Evolutionary conservation across 768 basidiomycete species (phyloP).

Genomic region (Suillus decipiens): DNA sequence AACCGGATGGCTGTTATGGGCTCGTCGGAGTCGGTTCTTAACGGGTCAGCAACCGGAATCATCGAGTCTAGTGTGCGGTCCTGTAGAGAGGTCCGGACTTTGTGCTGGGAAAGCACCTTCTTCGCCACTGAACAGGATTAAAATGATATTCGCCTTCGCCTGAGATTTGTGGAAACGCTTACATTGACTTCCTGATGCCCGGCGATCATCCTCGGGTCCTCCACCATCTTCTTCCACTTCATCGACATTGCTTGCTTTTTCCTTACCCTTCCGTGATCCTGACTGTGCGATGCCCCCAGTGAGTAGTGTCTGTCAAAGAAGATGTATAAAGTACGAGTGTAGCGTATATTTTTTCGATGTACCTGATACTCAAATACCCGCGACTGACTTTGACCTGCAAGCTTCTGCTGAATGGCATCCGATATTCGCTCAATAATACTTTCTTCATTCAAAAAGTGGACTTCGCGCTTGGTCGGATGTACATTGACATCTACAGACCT

Average conservation of each 20-base stretch:
- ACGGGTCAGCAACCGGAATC: conserved; percentile 71
- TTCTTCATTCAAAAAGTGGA: conserved; percentile 93
- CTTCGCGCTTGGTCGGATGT: conserved; percentile 96
- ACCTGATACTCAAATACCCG: conserved; percentile 76
- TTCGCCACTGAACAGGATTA: conserved; percentile 27
- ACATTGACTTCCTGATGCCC: conserved; percentile 30
- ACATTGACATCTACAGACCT: conserved; percentile 95
- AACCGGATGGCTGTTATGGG: conserved; percentile 29
- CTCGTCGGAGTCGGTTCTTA: conserved; percentile 37
- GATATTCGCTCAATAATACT: conserved; percentile 76
- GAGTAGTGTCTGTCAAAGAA: conserved; percentile 51
- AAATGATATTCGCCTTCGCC: background rate
- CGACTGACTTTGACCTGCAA: conserved; percentile 66
- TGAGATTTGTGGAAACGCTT: conserved; percentile 8
- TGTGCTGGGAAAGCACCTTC: conserved; percentile 77
- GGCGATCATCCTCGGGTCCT: conserved; percentile 29
- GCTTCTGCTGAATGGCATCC: conserved; percentile 65
- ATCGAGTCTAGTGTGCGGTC: conserved; percentile 95
- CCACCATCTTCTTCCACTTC: conserved; percentile 31
- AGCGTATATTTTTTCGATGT: background rate
- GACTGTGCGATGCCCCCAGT: conserved; percentile 50
- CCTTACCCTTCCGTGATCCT: conserved; percentile 18
- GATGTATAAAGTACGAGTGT: conserved; percentile 6
- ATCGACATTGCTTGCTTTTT: conserved; percentile 43
- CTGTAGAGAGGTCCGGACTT: conserved; percentile 74